A percentile compares a stretch with the other conserved stretches of the same genome.
Evolutionary conservation across 2,329 filamentous ascomycete genomes (phyloP).

Genomic region (Sclerotinia borealis): DNA sequence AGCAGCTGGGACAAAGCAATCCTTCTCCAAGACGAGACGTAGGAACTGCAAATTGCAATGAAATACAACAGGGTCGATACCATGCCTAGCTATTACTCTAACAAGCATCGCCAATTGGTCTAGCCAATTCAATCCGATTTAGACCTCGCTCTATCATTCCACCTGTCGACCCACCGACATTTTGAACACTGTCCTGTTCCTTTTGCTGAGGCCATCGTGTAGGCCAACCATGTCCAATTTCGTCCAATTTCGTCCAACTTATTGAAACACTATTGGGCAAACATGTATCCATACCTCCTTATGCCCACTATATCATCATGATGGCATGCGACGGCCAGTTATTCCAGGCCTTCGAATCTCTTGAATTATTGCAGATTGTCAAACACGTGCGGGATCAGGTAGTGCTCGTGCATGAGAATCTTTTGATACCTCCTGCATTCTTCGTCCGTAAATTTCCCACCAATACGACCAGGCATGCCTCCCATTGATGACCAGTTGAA

Average conservation of each 20-base stretch:
- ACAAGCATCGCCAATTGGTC: conserved; percentile 4
- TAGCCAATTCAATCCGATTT: not conserved
- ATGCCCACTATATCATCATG: not conserved
- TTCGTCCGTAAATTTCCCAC: not conserved
- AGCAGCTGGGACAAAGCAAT: not conserved
- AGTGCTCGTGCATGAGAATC: conserved; percentile 4
- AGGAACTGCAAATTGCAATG: conserved; percentile 1
- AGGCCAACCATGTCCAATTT: not conserved
- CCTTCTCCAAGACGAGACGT: not conserved
- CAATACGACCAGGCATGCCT: not conserved
- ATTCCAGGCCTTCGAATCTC: conserved; percentile 1
- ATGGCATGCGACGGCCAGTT: not conserved
- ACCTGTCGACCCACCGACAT: not conserved
- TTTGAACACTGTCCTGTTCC: not conserved
- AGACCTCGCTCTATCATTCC: not conserved
- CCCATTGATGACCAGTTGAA: conserved; percentile 7
- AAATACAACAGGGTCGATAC: not conserved
- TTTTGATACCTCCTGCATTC: conserved; percentile 2
- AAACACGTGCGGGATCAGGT: conserved; percentile 5
- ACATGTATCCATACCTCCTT: conserved; percentile 4
- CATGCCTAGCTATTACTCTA: conserved; percentile 2
- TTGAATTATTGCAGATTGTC: conserved; percentile 2
- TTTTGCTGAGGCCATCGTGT: not conserved
- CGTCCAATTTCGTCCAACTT: not conserved
- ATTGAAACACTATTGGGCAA: conserved; percentile 1